Base-by-base conservation (phyloP, 2,329 filamentous ascomycete genomes). In the Penicillium griseofulvum region DNA sequence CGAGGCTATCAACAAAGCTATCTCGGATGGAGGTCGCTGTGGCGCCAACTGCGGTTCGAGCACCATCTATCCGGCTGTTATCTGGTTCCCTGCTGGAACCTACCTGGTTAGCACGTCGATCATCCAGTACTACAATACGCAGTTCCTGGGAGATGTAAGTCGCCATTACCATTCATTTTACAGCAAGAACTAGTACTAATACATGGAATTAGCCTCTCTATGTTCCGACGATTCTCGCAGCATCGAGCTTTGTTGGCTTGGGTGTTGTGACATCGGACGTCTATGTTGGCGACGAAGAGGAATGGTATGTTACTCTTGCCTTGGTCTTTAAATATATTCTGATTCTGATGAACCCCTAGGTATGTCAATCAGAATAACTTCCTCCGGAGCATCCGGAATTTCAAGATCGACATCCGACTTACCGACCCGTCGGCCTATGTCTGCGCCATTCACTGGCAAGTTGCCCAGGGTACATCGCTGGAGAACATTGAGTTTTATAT, bases 401-500 rank as follows among this genome's bases (percentile, higher is more conserved):
- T 69, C 48, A 66, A 58, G 19, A 63, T 69, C 2, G 62, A 69
- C 48, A 63, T 68, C 44, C 48, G 39, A 3, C 45, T 58, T 60
- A 38, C 74, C 74, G 49, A 76, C 68, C 44, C 68, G 68, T 45
- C 67, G 72, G 56, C 71, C 62, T 63, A 79, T 79, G 33, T 78
- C 0, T 65, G 60, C 43, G 65, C 63, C 61, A 88, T 90, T 58
- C 87, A 89, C 72, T 90, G 87, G 87, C 87, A 90, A 72, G 87
- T 90, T 10, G 86, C 87, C 16, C 87, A 90, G 41, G 87, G 86
- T 29, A 89, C 87, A 1, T 85, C 82, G 57, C 75, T 90, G 48
- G 86, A 90, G 73, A 90, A 90, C 75, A 86, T 90, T 46, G 80
- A 83, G 62, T 89, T 91, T 78, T 83, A 87, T 73, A 89, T 90